These are phyloP conservation scores for Drechslerella dactyloides DNA, from an alignment of 2,329 filamentous ascomycete species.

Conservation along the genomic window DNA sequence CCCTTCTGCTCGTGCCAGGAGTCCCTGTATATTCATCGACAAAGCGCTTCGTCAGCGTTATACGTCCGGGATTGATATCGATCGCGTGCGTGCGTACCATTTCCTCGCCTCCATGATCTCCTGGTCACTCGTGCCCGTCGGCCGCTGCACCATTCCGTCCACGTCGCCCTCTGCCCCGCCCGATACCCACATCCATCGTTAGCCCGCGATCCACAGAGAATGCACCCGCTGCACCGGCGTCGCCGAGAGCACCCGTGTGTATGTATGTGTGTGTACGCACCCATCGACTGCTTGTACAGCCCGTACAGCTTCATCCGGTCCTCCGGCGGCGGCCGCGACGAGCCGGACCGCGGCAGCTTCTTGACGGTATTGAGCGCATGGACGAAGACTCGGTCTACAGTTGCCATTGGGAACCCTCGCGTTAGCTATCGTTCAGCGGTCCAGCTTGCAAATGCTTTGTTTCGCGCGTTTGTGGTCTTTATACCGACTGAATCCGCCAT, in stretches of 20 bases:
- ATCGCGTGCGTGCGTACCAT: slow-evolving; percentile 43
- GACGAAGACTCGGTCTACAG: slow-evolving; percentile 91
- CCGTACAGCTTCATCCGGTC: slow-evolving; percentile 94
- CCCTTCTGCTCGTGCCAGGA: slow-evolving; percentile 90
- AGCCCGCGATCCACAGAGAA: too few relatives aligned
- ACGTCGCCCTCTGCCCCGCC: slow-evolving; percentile 78
- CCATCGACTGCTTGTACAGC: slow-evolving; percentile 98
- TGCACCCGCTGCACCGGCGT: too few relatives aligned
- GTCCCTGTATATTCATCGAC: slow-evolving; percentile 65
- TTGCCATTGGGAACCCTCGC: neutral
- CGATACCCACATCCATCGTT: slow-evolving; percentile 11
- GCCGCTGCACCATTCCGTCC: slow-evolving; percentile 88
- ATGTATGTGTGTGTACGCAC: slow-evolving; percentile 60
- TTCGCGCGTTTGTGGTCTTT: neutral
- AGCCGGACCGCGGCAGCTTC: slow-evolving; percentile 92
- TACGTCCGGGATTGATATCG: neutral
- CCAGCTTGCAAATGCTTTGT: too few relatives aligned
- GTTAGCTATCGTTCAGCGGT: too few relatives aligned
- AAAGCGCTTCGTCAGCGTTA: neutral
- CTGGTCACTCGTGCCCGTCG: slow-evolving; percentile 60
- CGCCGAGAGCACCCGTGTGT: too few relatives aligned
- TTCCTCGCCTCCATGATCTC: slow-evolving; percentile 64
- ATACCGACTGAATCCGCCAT: slow-evolving; percentile 51
- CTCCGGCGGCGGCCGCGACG: slow-evolving; percentile 80
- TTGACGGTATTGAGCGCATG: slow-evolving; percentile 99